A percentile compares a stretch with the other conserved stretches of the same genome.
Evolutionary conservation across 2,329 filamentous ascomycete genomes (phyloP).

Genomic region (Aspergillus eucalypticola): DNA sequence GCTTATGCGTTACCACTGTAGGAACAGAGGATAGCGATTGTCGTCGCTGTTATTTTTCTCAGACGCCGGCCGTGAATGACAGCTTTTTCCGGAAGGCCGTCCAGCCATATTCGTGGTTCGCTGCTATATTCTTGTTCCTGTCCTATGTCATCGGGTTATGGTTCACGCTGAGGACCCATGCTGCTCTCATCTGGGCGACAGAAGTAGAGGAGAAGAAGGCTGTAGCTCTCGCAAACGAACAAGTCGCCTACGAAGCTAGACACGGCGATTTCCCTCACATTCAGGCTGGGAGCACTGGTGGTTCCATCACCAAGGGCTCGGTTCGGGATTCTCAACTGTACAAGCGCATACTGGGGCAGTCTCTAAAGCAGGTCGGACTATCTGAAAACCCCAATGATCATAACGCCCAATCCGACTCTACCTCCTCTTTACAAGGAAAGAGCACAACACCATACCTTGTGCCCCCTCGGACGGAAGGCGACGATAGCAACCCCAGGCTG

Average conservation of each 20-base stretch:
- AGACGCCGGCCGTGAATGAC: conserved; percentile 79
- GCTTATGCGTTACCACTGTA: conserved; percentile 59
- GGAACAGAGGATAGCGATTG: conserved; percentile 63
- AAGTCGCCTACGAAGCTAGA: conserved; percentile 37
- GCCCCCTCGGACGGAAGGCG: conserved; percentile 64
- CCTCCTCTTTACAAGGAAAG: conserved; percentile 25
- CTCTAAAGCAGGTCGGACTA: conserved; percentile 78
- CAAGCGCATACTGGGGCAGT: conserved; percentile 89
- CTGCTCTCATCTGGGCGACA: conserved; percentile 93
- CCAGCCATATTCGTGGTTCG: conserved; percentile 88
- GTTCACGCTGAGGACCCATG: conserved; percentile 94
- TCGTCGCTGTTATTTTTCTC: conserved; percentile 89
- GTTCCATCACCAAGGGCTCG: conserved; percentile 60
- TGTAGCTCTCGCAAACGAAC: conserved; percentile 29
- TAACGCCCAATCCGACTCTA: conserved; percentile 30
- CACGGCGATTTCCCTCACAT: conserved; percentile 33
- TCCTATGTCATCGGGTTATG: conserved; percentile 92
- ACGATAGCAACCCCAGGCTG: conserved; percentile 36
- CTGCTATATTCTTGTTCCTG: conserved; percentile 80
- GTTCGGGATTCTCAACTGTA: conserved; percentile 88
- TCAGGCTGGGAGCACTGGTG: conserved; percentile 36
- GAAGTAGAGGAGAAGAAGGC: conserved; percentile 76
- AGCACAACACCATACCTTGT: conserved; percentile 67
- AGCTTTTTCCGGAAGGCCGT: conserved; percentile 89
- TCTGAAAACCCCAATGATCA: conserved; percentile 53